A percentile compares a stretch with the other conserved stretches of the same genome.
Conservation (phyloP, 1,139 yeast species). For the Barnettozyma hawaiiensis region DNA sequence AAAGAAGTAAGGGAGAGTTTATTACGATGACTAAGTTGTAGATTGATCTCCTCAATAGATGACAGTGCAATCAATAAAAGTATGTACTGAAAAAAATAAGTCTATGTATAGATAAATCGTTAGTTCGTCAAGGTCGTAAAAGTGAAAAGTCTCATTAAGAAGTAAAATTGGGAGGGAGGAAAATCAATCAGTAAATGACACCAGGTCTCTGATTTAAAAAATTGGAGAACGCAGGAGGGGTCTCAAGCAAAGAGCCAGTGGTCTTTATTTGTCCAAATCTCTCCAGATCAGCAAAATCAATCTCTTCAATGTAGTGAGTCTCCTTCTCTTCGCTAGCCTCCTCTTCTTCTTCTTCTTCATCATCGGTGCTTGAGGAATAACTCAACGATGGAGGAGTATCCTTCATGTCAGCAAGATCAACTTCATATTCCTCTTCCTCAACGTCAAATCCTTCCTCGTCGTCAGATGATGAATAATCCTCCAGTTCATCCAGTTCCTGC, state of each 20-base stretch:
- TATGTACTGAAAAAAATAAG: not conserved
- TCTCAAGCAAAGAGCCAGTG: not conserved
- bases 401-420: slow-evolving; percentile 20
- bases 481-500: slow-evolving; percentile 16
- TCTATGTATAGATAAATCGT: not conserved
- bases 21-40: too few species aligned
- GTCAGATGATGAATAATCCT: slow-evolving; percentile 7
- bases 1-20: too few species aligned
- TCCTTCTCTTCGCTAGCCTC: slow-evolving; percentile 11
- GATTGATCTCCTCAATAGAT: not conserved
- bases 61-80: not conserved
- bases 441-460: slow-evolving; percentile 9
- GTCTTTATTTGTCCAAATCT: not conserved
- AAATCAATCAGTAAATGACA: slow-evolving; percentile 4
- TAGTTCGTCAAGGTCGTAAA: not conserved
- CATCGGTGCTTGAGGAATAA: slow-evolving; percentile 20
- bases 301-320: slow-evolving; percentile 4
- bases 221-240: not conserved
- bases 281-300: slow-evolving; percentile 7
- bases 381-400: slow-evolving; percentile 17
- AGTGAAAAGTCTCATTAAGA: not conserved
- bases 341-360: slow-evolving; percentile 17
- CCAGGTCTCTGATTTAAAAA: not conserved
- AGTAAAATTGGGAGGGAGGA: not conserved
- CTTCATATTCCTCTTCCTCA: slow-evolving; percentile 14